Evolutionary conservation across 1,284 basidiomycete genomes (phyloP).

Genomic region (Papiliotrema nemorosa): DNA sequence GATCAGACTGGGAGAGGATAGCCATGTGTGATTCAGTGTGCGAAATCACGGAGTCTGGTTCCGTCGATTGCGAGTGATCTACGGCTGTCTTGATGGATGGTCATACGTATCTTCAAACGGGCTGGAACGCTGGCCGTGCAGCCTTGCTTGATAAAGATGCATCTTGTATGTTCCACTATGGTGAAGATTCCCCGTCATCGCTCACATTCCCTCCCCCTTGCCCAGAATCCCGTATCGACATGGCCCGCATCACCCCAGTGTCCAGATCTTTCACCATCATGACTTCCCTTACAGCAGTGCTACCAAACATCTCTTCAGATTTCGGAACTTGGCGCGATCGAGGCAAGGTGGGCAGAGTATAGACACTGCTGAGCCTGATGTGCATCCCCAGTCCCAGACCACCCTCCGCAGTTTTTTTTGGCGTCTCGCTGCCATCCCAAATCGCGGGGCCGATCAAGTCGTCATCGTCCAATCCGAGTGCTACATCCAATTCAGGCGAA

Average conservation of each 20-base stretch:
- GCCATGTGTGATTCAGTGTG: conserved; percentile 10
- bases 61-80: conserved; percentile 17
- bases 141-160: too few species aligned
- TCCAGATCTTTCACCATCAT: not conserved
- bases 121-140: too few species aligned
- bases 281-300: not conserved
- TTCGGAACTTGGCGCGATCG: not conserved
- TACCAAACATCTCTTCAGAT: not conserved
- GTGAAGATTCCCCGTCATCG: too few species aligned
- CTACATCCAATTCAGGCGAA: conserved; percentile 1
- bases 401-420: not conserved
- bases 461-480: not conserved
- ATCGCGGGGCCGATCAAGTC: too few species aligned
- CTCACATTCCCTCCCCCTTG: too few species aligned
- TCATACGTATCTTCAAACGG: too few species aligned
- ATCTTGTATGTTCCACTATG: too few species aligned
- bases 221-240: too few species aligned
- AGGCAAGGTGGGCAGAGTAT: not conserved
- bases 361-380: not conserved
- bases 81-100: too few species aligned
- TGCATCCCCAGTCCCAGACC: not conserved
- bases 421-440: too few species aligned
- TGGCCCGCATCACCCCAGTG: not conserved
- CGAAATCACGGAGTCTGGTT: conserved; percentile 10
- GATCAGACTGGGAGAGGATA: conserved; percentile 15